Base-by-base conservation (phyloP, 2,329 filamentous ascomycete species). In the Paecilomyces niveus region DNA sequence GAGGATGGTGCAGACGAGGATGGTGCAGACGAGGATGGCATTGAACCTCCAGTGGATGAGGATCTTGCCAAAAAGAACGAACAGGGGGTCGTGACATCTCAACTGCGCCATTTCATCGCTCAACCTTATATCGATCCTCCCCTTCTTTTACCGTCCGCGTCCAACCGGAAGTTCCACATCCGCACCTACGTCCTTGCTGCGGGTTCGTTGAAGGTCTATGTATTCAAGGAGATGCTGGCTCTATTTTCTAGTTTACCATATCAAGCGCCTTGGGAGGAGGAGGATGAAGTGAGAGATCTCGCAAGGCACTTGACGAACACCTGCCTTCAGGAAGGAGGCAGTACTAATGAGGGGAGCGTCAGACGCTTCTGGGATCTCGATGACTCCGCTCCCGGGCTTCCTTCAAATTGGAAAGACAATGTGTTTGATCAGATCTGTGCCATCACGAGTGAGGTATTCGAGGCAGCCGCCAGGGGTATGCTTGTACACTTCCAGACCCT, bases 71-170 rank as follows among this genome's bases (percentile, higher is more conserved):
- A 60, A 29, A 65, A 70, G 53, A 67, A 73, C 3, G 68, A 71
- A 22, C 69, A 80, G 50, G 81, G 80, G 65, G 89, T 97, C 64
- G 88, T 90, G 58, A 90, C 93, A 2, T 94, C 90, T 0, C 92
- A 97, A 70, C 86, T 99, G 54, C 89, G 94, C 59, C 93, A 99
- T 77, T 99, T 99, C 77, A 86, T 97, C 68, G 92, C 89, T 4
- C 94, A 99, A 74, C 90, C 91, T 0, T 99, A 99, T 74, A 93
- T 99, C 67, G 85, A 96, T 72, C 90, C 89, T 1, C 92, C 93
- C 0, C 83, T 97, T 3, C 82, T 97, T 11, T 78, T 93, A 15
- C 80, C 79, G 2, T 81, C 79, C 29, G 78, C 76, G n/a, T 82
- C 82, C 31, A 79, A 81, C 61, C 85, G 89, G 63, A 99, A 99